Base-by-base conservation (phyloP, 129 eudicot species). In the Flaveria trinervia region DNA sequence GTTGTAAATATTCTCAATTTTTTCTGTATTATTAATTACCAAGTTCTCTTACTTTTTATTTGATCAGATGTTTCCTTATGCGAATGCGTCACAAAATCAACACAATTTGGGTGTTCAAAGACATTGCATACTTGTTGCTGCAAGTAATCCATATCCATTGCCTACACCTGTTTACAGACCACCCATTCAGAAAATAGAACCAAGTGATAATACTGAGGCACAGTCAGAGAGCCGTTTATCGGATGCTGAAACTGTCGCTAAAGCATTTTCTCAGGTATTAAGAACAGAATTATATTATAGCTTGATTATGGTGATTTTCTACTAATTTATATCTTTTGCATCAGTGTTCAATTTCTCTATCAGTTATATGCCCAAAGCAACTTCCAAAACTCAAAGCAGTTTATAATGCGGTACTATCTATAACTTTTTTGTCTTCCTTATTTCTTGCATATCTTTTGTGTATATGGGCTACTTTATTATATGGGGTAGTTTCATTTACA, bases 121-220 rank as follows among this genome's bases (percentile, higher is more conserved):
- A 78, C 97, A 94, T 77, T 91, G 98, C 81, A 84, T 94, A 72
- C 93, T 94, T 67, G 76, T 94, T 79, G 89, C 98, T 67, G 90
- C 97, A 68, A 89, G 97, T 74, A 94, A 94, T 79, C 98, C 98
- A 52, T 91, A 91, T 81, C 92, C 97, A 43, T 75, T 94, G 71
- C 97, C 98, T n/a, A 94, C 97, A 70, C 96, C 97, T 57, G 96
- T 94, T 78, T 94, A 87, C 74, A 86, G 92, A 46, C 96, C 96
- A 23, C 85, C 80, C 26, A 30, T 83, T 48, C 92, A 81, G 57
- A 90, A 86, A 69, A 51, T 68, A 14, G 97, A 91, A 77, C 88
- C 84, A 66, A 84, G 73, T 73, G 96, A 94, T 57, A 87, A 69
- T 70, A 82, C 56, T 9, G 97, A 94, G 82, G 77, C 88, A 28